A percentile compares a stretch with the other conserved stretches of the same genome.
Conservation (phyloP, 768 basidiomycete genomes). For the Mycena rebaudengoi region DNA sequence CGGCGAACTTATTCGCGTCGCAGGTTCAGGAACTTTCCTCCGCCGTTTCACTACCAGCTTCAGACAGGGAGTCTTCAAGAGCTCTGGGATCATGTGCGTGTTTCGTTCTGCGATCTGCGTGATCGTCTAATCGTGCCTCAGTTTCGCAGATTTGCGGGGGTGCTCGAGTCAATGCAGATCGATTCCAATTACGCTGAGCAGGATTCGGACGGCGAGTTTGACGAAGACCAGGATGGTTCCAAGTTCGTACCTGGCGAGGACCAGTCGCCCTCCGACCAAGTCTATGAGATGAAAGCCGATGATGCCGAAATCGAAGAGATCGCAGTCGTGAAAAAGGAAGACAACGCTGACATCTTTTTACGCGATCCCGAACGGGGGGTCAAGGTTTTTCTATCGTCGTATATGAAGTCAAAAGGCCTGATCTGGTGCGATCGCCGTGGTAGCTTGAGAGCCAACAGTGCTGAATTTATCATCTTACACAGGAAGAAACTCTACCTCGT, state of each 20-base stretch:
- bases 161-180: too few relatives aligned
- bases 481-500: slow-evolving; percentile 5
- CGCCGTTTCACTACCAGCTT: neutral
- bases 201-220: too few relatives aligned
- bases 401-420: neutral
- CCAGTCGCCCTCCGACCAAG: neutral
- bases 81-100: neutral
- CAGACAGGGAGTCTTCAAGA: neutral
- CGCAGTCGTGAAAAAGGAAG: neutral
- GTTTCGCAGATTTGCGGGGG: too few relatives aligned
- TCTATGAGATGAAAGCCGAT: neutral
- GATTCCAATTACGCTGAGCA: too few relatives aligned
- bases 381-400: slow-evolving; percentile 20
- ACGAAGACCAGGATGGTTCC: neutral
- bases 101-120: neutral
- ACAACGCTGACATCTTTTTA: neutral
- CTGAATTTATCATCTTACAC: neutral
- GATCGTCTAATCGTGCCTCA: too few relatives aligned
- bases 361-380: neutral
- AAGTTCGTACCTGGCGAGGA: neutral
- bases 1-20: neutral
- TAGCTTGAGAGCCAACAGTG: neutral
- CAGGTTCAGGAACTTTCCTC: neutral
- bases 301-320: too few relatives aligned
- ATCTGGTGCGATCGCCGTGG: neutral